These are phyloP conservation scores for Kodamaea sagamina DNA, from an alignment of 805 yeast genomes.

Conservation along the genomic window DNA sequence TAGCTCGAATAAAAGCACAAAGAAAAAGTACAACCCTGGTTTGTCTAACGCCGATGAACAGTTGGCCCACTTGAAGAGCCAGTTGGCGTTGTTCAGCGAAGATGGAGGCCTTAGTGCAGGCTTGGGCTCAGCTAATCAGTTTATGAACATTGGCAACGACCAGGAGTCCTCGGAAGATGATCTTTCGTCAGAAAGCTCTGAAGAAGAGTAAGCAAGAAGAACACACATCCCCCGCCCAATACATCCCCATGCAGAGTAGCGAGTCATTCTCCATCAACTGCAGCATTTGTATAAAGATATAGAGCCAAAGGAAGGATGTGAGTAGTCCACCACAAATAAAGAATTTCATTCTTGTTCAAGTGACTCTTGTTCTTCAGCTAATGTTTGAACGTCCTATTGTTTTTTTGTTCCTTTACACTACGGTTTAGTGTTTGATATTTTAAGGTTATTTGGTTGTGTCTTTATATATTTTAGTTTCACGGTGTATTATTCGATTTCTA, in stretches of 20 bases:
- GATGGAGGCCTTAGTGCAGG: conserved; percentile 26
- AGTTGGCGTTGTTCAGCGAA: conserved; percentile 47
- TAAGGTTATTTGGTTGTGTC: conserved; percentile 5
- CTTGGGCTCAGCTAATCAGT: conserved; percentile 24
- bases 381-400: conserved; percentile 2
- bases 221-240: background rate
- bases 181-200: conserved; percentile 61
- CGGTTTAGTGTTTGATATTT: conserved; percentile 3
- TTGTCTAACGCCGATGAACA: conserved; percentile 43
- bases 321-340: conserved; percentile 1
- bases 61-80: conserved; percentile 65
- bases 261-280: conserved; percentile 1
- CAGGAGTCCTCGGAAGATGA: conserved; percentile 54
- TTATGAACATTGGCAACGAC: conserved; percentile 35
- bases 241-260: background rate
- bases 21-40: conserved; percentile 39
- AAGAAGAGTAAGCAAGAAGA: conserved; percentile 57
- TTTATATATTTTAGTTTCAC: conserved; percentile 9
- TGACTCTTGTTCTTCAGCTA: conserved; percentile 1
- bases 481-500: conserved; percentile 13
- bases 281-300: conserved; percentile 10
- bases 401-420: background rate
- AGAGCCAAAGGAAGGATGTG: conserved; percentile 8
- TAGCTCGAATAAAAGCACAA: conserved; percentile 43
- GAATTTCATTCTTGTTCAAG: background rate